Evolutionary conservation across 2,329 filamentous ascomycete species (phyloP).

Genomic region (Fusarium nisikadoi): DNA sequence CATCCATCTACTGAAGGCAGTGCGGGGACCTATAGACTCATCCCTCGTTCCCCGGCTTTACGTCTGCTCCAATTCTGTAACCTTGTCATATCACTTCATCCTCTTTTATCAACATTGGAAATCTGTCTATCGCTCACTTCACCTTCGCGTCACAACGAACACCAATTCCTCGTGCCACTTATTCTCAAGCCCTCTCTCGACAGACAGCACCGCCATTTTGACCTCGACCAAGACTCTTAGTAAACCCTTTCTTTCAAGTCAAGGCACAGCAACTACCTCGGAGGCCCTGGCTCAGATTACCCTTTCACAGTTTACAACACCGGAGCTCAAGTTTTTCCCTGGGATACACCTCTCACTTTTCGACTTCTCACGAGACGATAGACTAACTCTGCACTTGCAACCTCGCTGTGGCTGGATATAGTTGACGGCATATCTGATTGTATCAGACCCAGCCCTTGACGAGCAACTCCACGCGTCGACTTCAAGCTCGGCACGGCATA

Average conservation of each 20-base stretch:
- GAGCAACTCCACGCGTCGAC: neutral
- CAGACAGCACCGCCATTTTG: conserved; percentile 2
- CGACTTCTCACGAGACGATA: neutral
- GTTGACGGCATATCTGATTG: neutral
- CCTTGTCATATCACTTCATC: conserved; percentile 36
- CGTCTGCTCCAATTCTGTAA: conserved; percentile 39
- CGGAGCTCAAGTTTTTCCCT: conserved; percentile 9
- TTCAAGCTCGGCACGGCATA: neutral
- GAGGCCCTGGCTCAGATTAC: conserved; percentile 15
- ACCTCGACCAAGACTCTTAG: conserved; percentile 2
- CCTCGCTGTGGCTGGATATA: neutral
- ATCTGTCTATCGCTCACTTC: conserved; percentile 19
- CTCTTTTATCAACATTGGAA: conserved; percentile 32
- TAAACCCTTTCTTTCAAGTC: conserved; percentile 4
- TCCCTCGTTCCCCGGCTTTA: conserved; percentile 37
- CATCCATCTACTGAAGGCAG: conserved; percentile 21
- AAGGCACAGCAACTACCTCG: conserved; percentile 11
- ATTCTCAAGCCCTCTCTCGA: conserved; percentile 4
- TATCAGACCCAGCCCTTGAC: neutral
- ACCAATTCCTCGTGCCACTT: conserved; percentile 1
- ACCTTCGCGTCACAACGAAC: conserved; percentile 5
- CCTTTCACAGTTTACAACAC: conserved; percentile 12
- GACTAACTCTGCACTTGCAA: neutral
- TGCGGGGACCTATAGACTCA: conserved; percentile 40
- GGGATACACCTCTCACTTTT: conserved; percentile 6